Evolutionary conservation across 1,284 basidiomycete genomes (phyloP).

Genomic region (Tilletiaria anomala): DNA sequence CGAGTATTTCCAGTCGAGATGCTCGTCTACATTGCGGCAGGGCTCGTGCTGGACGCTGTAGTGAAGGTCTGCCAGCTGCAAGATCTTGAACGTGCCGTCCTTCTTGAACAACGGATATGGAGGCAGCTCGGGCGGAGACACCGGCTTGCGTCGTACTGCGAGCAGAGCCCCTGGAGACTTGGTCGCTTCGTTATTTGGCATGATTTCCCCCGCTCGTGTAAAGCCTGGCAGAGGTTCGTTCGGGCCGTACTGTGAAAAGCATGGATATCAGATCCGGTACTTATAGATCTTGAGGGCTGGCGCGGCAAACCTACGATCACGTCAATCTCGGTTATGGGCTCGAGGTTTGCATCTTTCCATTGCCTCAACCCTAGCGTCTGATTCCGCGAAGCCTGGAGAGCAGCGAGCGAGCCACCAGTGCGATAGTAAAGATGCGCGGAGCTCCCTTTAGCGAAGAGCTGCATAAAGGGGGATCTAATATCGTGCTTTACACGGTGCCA

Average conservation of each 20-base stretch:
- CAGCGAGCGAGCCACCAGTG: conserved; percentile 3
- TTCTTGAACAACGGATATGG: conserved; percentile 9
- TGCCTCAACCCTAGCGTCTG: too few species aligned
- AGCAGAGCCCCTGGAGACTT: background rate
- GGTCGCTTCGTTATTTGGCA: conserved; percentile 3
- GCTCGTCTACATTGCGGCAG: background rate
- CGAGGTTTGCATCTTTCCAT: background rate
- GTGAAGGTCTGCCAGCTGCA: conserved; percentile 34
- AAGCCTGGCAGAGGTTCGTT: conserved; percentile 31
- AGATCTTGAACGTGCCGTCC: conserved; percentile 31
- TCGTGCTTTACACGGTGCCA: conserved; percentile 21
- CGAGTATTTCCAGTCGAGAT: too few species aligned
- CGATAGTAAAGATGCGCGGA: conserved; percentile 19
- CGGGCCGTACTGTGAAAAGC: conserved; percentile 14
- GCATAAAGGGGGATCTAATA: conserved; percentile 10
- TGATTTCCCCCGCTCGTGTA: conserved; percentile 10
- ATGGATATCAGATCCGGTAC: background rate
- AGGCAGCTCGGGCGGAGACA: background rate
- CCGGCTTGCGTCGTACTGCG: background rate
- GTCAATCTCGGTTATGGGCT: conserved; percentile 27
- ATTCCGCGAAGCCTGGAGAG: too few species aligned
- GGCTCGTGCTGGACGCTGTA: conserved; percentile 20
- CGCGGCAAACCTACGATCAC: conserved; percentile 10
- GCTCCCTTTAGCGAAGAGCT: conserved; percentile 7
- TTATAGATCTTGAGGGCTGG: background rate